A percentile compares a stretch with the other conserved stretches of the same genome.
phyloP scores from a whole-genome alignment of 345 rosid genomes.

The Linum usitatissimum region DNA sequence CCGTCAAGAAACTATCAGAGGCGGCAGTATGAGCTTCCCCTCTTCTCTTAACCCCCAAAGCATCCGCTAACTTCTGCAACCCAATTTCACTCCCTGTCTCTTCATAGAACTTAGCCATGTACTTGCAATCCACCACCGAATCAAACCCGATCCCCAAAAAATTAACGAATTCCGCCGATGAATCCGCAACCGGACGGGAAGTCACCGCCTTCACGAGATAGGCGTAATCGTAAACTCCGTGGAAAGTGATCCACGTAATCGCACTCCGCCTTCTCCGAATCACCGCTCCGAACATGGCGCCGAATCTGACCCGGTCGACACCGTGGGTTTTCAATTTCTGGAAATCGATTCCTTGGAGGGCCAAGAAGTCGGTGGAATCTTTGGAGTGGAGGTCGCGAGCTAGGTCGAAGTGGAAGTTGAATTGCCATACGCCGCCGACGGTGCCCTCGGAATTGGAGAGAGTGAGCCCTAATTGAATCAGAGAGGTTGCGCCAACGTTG shows the following conservation, averaged over 20 bases:
- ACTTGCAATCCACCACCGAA: conserved; percentile 2
- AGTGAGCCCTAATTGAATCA: background rate
- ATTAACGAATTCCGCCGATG: background rate
- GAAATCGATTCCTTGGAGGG: background rate
- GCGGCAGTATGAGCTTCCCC: conserved; percentile 8
- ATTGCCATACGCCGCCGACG: background rate
- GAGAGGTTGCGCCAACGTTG: background rate
- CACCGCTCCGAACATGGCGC: background rate
- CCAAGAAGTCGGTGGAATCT: background rate
- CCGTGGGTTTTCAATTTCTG: background rate
- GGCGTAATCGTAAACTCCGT: conserved; percentile 8
- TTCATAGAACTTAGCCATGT: background rate
- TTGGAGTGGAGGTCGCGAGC: background rate
- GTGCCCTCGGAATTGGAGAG: background rate
- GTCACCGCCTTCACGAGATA: background rate
- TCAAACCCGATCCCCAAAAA: background rate
- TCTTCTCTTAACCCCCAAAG: background rate
- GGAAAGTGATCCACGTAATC: conserved; percentile 6
- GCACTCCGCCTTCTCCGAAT: background rate
- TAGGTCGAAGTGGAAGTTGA: background rate
- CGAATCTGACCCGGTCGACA: background rate
- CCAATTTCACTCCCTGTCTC: conserved; percentile 8
- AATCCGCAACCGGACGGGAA: background rate
- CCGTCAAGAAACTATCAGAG: conserved; percentile 10
- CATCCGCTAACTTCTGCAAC: background rate